Percentiles rank a stretch among this genome's conserved stretches.
phyloP scores from a whole-genome alignment of 192 early-diverging fungal genomes.

The Podochytrium sp. region DNA sequence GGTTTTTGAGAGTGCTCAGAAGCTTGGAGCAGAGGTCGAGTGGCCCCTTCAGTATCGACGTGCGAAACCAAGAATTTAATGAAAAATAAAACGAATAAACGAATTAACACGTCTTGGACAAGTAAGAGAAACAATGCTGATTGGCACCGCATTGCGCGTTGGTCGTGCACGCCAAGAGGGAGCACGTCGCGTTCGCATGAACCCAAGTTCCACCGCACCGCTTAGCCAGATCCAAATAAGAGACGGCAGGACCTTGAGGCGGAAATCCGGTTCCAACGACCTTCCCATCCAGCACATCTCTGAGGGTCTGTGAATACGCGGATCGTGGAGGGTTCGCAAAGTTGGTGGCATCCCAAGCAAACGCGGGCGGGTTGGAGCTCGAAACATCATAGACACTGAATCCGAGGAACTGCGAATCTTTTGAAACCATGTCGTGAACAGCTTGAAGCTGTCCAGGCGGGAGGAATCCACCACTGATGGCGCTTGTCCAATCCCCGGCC shows the following conservation, averaged over 20 bases:
- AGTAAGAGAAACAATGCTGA: conserved; percentile 2
- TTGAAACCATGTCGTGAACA: background rate
- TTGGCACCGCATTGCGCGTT: background rate
- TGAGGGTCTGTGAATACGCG: background rate
- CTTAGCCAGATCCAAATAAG: background rate
- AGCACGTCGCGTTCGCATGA: background rate
- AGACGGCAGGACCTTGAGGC: background rate
- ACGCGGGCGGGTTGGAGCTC: background rate
- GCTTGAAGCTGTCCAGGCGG: background rate
- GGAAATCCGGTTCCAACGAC: conserved; percentile 3
- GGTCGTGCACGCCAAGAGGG: background rate
- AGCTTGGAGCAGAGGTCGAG: conserved; percentile 64
- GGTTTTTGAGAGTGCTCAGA: conserved; percentile 65
- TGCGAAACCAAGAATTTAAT: conserved; percentile 9
- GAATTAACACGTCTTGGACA: too few relatives aligned
- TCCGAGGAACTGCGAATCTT: background rate
- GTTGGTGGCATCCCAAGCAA: background rate
- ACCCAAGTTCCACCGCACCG: conserved; percentile 29
- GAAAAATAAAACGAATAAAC: too few relatives aligned
- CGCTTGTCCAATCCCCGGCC: conserved; percentile 11
- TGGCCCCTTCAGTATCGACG: conserved; percentile 37
- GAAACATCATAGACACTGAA: conserved; percentile 9
- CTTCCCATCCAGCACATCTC: conserved; percentile 10
- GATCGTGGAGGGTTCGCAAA: background rate
- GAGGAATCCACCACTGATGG: conserved; percentile 7